Conservation (phyloP, 371 early-diverging fungal genomes). For the Mucor piriformis region DNA sequence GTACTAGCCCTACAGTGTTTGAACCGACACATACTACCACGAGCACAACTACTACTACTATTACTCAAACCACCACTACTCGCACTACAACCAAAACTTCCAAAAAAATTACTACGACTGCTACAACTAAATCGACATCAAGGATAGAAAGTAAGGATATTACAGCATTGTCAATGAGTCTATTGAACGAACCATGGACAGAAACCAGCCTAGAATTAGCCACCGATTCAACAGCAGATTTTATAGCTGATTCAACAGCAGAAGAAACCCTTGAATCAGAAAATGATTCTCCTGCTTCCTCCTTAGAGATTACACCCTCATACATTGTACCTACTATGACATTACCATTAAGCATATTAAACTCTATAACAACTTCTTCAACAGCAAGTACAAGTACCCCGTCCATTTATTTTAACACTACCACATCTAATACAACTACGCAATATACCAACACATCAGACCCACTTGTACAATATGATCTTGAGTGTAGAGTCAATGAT, state of each 20-base stretch:
- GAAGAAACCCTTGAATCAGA: too few relatives aligned
- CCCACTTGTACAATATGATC: constrained; percentile 28
- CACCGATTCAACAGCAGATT: background rate
- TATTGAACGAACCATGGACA: background rate
- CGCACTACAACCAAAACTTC: background rate
- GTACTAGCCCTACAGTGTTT: background rate
- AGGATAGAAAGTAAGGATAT: background rate
- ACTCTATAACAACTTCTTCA: too few relatives aligned
- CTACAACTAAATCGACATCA: background rate
- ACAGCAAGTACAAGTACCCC: background rate
- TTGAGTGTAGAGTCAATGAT: constrained; percentile 31
- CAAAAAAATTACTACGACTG: background rate
- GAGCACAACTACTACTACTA: background rate
- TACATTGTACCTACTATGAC: background rate
- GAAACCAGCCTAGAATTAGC: background rate
- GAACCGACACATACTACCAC: background rate
- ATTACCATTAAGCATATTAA: background rate
- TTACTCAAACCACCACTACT: background rate
- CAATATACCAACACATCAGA: constrained; percentile 28
- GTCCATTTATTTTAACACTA: background rate
- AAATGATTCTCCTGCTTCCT: too few relatives aligned
- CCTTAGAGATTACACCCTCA: background rate
- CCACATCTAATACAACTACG: constrained; percentile 1
- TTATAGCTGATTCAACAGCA: too few relatives aligned
- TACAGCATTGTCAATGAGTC: too few relatives aligned